Conservation (phyloP, 345 rosid species). For the Brassica nigra region DNA sequence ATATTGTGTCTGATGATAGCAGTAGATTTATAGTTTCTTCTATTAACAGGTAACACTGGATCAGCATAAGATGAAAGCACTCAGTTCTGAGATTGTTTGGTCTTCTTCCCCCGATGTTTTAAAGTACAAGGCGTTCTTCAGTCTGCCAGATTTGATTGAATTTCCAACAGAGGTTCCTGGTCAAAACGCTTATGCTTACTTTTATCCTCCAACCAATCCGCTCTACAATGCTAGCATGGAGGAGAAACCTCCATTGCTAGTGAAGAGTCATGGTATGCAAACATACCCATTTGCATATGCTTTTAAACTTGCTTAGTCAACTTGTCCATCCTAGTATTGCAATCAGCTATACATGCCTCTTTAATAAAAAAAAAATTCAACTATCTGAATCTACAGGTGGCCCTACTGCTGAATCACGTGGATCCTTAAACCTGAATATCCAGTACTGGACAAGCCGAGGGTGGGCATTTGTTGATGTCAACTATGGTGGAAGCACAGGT, state of each 20-base stretch:
- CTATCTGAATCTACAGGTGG: slow-evolving; percentile 65
- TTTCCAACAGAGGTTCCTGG: slow-evolving; percentile 88
- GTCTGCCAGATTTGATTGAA: slow-evolving; percentile 84
- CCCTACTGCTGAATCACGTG: slow-evolving; percentile 82
- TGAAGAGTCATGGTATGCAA: slow-evolving; percentile 86
- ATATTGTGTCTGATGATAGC: slow-evolving; percentile 3
- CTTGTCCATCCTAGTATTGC: slow-evolving; percentile 15
- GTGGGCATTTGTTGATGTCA: slow-evolving; percentile 96
- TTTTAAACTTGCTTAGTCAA: neutral
- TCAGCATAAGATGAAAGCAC: slow-evolving; percentile 45
- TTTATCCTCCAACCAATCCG: slow-evolving; percentile 80
- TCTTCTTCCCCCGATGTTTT: slow-evolving; percentile 77
- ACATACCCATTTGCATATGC: neutral
- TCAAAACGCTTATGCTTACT: slow-evolving; percentile 86
- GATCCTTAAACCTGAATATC: slow-evolving; percentile 66
- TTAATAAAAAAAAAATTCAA: neutral
- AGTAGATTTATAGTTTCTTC: slow-evolving; percentile 15
- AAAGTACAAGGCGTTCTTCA: slow-evolving; percentile 65
- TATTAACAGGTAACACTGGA: slow-evolving; percentile 73
- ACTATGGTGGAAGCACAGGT: slow-evolving; percentile 99
- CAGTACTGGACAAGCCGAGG: slow-evolving; percentile 99
- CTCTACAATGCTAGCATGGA: slow-evolving; percentile 57
- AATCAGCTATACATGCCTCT: slow-evolving; percentile 11
- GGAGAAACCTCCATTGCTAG: slow-evolving; percentile 84
- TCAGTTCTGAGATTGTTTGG: slow-evolving; percentile 75